A percentile compares a stretch with the other conserved stretches of the same genome.
phyloP scores from a whole-genome alignment of 2,329 filamentous ascomycete species.

The Colletotrichum sp. region DNA sequence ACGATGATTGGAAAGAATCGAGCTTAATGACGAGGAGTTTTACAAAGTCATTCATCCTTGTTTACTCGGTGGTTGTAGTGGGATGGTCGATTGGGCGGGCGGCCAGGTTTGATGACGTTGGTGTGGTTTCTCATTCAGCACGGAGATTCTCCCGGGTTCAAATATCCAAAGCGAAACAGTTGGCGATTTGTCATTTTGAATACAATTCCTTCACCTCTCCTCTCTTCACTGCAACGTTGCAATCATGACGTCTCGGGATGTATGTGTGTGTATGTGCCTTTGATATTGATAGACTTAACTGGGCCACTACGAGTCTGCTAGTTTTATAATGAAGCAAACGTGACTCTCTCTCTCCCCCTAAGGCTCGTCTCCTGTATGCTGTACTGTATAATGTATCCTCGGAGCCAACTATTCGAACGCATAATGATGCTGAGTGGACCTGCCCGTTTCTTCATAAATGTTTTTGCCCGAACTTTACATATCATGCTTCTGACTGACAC shows the following conservation, averaged over 20 bases:
- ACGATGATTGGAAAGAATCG: neutral
- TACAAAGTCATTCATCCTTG: neutral
- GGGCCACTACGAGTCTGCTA: neutral
- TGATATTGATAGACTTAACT: neutral
- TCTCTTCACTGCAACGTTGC: neutral
- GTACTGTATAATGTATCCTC: neutral
- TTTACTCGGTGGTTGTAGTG: neutral
- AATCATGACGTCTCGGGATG: neutral
- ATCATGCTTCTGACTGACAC: conserved; percentile 29
- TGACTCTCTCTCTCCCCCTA: neutral
- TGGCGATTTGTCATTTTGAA: neutral
- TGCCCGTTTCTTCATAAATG: neutral
- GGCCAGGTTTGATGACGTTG: neutral
- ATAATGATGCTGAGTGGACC: neutral
- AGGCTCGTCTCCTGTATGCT: neutral
- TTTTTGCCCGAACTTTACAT: neutral
- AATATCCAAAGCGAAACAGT: neutral
- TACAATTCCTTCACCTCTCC: neutral
- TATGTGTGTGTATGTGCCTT: neutral
- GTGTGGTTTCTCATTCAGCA: neutral
- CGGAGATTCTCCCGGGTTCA: neutral
- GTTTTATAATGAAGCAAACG: neutral
- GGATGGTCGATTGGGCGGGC: neutral
- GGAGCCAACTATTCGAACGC: neutral
- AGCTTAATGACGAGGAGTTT: neutral